Base-by-base conservation (phyloP, 1,284 basidiomycete species). In the Caloboletus inedulis region DNA sequence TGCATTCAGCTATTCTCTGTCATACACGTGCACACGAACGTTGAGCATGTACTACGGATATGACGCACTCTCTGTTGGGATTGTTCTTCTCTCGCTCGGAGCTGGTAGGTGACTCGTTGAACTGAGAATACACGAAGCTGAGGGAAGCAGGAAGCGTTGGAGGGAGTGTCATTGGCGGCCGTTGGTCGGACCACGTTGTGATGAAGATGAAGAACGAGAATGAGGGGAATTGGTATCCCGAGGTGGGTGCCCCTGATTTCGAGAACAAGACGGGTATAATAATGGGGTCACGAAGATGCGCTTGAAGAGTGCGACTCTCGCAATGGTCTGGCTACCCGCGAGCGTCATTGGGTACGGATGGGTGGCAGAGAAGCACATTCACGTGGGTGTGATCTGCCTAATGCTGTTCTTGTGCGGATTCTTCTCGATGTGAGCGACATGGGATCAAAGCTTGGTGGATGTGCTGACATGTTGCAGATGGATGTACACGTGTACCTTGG, bases 21-120 rank as follows among this genome's bases (percentile, higher is more conserved):
- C 75, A 1, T 94, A 91, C 66, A 91, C 89, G 0, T 83, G 82
- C 12, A 78, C 88, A 10, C 74, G 87, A 47, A 90, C 87, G 1
- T 75, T 91, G 18, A 78, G 68, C 5, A 71, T 73, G 25, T 72
- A 77, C 8, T 94, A 94, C 62, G 69, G 77, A 31, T 93, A 87
- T 67, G 74, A 82, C 48, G 75, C 92, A 0, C 73, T 94, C 3
- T 74, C 82, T 47, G 82, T 89, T 49, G 92, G 92, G 10, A 69
- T 93, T 23, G 82, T 91, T 7, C 77, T 93, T 8, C 77, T 95
- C 18, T 72, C 85, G 0, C 89, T 85, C 57, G 92, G 91, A 37
- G 57, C 78, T 12, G 88, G 87, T 82, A 58, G n/a, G 75, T 61
- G 30, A 23, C 19, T 50, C 7, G 8, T 52, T 36, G 10, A 29